Conservation (phyloP, 495 filamentous ascomycete species). For the Cudoniella acicularis region DNA sequence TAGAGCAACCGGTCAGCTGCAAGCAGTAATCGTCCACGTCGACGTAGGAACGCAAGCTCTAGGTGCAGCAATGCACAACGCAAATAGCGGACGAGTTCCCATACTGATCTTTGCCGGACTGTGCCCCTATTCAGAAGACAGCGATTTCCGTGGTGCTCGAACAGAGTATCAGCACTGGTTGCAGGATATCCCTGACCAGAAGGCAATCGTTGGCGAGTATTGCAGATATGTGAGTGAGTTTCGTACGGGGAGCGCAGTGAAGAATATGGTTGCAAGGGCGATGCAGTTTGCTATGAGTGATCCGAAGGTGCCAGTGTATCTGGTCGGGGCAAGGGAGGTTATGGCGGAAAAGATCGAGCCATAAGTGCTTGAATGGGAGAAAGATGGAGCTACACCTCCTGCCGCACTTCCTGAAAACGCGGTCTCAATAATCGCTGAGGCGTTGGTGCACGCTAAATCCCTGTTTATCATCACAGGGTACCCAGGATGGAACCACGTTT, state of each 20-base stretch:
- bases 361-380: slow-evolving; percentile 61
- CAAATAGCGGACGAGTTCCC: slow-evolving; percentile 74
- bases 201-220: slow-evolving; percentile 83
- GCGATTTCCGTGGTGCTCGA: slow-evolving; percentile 77
- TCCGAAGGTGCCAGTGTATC: slow-evolving; percentile 80
- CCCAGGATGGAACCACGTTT: slow-evolving; percentile 64
- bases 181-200: slow-evolving; percentile 90
- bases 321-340: slow-evolving; percentile 75
- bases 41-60: slow-evolving; percentile 88
- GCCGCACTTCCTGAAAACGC: slow-evolving; percentile 63
- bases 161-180: slow-evolving; percentile 97
- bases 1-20: slow-evolving; percentile 76
- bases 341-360: slow-evolving; percentile 88
- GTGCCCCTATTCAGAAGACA: slow-evolving; percentile 81
- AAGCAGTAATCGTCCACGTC: slow-evolving; percentile 89
- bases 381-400: slow-evolving; percentile 70
- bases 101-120: slow-evolving; percentile 87
- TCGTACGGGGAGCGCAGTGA: slow-evolving; percentile 84
- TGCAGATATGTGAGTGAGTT: slow-evolving; percentile 84
- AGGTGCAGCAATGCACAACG: slow-evolving; percentile 88
- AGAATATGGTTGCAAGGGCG: slow-evolving; percentile 88
- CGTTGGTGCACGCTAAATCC: slow-evolving; percentile 64
- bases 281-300: slow-evolving; percentile 77
- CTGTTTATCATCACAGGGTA: slow-evolving; percentile 82
- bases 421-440: slow-evolving; percentile 61